A percentile compares a stretch with the other conserved stretches of the same genome.
phyloP scores from a whole-genome alignment of 1,139 yeast species.

The Suhomyces bribrorum region DNA sequence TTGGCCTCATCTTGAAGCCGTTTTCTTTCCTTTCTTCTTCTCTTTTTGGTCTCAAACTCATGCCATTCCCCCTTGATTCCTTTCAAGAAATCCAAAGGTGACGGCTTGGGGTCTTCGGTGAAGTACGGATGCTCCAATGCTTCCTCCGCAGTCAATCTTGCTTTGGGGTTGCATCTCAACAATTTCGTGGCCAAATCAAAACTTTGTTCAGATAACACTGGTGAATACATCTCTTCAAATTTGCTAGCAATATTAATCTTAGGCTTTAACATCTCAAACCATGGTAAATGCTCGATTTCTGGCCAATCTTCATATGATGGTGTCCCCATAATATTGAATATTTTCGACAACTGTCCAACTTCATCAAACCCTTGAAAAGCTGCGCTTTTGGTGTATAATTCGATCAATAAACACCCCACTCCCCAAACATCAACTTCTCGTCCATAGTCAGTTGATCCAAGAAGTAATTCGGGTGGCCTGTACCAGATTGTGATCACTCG shows the following conservation, averaged over 20 bases:
- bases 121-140: constrained; percentile 74
- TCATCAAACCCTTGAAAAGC: constrained; percentile 89
- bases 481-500: constrained; percentile 96
- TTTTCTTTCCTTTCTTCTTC: constrained; percentile 63
- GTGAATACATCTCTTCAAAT: constrained; percentile 50
- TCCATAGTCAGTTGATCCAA: constrained; percentile 90
- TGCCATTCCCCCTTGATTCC: constrained; percentile 87
- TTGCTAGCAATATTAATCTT: constrained; percentile 43
- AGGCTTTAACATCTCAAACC: constrained; percentile 88
- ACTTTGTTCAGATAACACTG: constrained; percentile 54
- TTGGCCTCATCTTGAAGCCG: constrained; percentile 37
- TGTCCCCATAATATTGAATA: constrained; percentile 84
- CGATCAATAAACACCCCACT: constrained; percentile 86
- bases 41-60: constrained; percentile 90
- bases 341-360: constrained; percentile 73
- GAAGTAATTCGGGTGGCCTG: constrained; percentile 88
- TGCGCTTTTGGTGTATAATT: constrained; percentile 73
- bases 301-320: constrained; percentile 83
- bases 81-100: constrained; percentile 49
- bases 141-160: constrained; percentile 60
- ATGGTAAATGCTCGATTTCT: constrained; percentile 70
- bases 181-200: constrained; percentile 65
- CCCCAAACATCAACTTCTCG: constrained; percentile 97
- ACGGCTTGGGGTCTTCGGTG: constrained; percentile 59
- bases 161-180: constrained; percentile 65